A percentile compares a stretch with the other conserved stretches of the same genome.
Evolutionary conservation across 2,329 filamentous ascomycete genomes (phyloP).

Genomic region (Penicillium sp.): DNA sequence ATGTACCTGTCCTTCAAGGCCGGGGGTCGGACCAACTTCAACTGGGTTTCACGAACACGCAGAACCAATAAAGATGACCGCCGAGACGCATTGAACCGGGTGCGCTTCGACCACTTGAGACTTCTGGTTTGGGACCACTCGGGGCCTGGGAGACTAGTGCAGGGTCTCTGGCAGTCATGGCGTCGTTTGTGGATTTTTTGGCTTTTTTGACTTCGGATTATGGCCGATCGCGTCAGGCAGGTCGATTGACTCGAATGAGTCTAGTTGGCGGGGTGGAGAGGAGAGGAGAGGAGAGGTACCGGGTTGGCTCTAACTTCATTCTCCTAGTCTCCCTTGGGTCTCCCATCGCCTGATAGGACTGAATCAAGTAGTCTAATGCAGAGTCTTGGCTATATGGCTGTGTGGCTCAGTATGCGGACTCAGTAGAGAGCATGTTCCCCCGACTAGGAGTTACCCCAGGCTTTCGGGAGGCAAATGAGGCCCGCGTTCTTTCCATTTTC

Average conservation of each 20-base stretch:
- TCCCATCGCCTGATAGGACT: not conserved
- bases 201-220: not conserved
- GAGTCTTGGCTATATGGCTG: slow-evolving; percentile 1
- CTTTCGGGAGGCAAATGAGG: slow-evolving; percentile 4
- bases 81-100: not conserved
- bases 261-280: not conserved
- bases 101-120: slow-evolving; percentile 2
- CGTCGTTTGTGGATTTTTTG: not conserved
- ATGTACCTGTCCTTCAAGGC: not conserved
- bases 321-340: not conserved
- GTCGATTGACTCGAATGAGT: not conserved
- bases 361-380: not conserved
- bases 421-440: not conserved
- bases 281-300: not conserved
- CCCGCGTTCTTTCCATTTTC: too few relatives aligned
- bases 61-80: not conserved
- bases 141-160: not conserved
- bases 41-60: not conserved
- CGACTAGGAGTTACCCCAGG: slow-evolving; percentile 1
- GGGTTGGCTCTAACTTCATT: not conserved
- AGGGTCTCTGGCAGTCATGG: too few relatives aligned
- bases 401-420: not conserved
- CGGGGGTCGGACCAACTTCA: not conserved
- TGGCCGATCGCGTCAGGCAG: not conserved
- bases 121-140: not conserved